Base-by-base conservation (phyloP, 768 basidiomycete species). In the Leccinum truebloodii region DNA sequence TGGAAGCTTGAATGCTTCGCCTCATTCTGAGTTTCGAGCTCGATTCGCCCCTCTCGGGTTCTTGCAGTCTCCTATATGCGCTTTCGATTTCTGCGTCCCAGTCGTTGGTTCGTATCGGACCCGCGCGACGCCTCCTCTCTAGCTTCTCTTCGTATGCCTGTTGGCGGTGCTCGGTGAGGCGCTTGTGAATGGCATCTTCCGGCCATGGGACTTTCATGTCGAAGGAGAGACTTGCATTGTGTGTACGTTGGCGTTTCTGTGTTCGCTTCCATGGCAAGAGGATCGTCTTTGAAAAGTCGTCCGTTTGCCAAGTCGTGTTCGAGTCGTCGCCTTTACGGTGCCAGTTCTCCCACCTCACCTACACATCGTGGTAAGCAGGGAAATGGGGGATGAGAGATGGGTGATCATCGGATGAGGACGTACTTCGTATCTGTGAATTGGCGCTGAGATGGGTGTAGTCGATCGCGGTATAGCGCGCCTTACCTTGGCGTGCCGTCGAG, bases 341-440 rank as follows among this genome's bases (percentile, higher is more conserved):
- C 85, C 85, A 87, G 41, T 74, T 71, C 20, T 69, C 75, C 85
- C 85, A 86, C 61, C 76, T 72, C 4, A 83, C 80, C 83, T 86
- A 60, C 52, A 22, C 30, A 32, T 55, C n/a, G 30, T 53, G 35
- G 53, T 60, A 16, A 60, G 50, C 24, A n/a, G 20, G 18, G 26
- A 9, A 24, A 48, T 8, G 30, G 18, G 30, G 32, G 8, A 18
- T 1, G 6, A 6, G 22, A 57, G 9, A 16, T 13, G 39, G 24
- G 41, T 28, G 34, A 30, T 30, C 24, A 24, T 24, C 24, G 22
- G 49, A 34, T 51, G 37, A 39, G 8, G 28, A 59, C 72, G 53
- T 63, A 75, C 73, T 67, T 74, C 73, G 30, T 74, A 74, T 66
- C 73, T 74, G 58, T 39, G 50, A 32, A 63, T n/a, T n/a, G n/a